phyloP scores from a whole-genome alignment of 2,329 filamentous ascomycete genomes.

The Aspergillus brasiliensis region DNA sequence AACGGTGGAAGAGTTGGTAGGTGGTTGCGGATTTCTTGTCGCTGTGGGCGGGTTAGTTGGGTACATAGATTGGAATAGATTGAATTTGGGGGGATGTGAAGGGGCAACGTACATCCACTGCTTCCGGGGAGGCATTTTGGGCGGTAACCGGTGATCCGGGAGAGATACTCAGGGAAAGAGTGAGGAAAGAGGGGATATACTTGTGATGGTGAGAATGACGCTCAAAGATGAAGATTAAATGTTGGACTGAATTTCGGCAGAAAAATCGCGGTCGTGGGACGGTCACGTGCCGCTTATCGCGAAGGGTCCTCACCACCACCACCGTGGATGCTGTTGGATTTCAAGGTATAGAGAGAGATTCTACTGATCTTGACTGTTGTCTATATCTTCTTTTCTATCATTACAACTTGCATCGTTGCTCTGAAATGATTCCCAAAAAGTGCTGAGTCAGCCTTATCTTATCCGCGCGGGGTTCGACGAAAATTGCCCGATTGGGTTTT shows the following conservation, averaged over 20 bases:
- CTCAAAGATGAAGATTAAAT: not conserved
- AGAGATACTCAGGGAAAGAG: not conserved
- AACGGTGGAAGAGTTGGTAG: conserved; percentile 91
- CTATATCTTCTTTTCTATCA: not conserved
- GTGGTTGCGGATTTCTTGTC: conserved; percentile 92
- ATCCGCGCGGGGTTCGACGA: conserved; percentile 23
- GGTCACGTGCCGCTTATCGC: conserved; percentile 3
- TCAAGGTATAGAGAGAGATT: not conserved
- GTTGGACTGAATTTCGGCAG: not conserved
- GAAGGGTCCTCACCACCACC: not conserved
- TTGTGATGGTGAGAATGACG: conserved; percentile 1
- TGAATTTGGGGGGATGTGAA: not conserved
- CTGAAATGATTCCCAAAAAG: not conserved
- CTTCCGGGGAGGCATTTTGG: conserved; percentile 70
- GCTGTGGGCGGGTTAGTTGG: conserved; percentile 41
- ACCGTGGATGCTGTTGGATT: not conserved
- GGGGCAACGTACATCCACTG: conserved; percentile 68
- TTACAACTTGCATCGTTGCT: not conserved
- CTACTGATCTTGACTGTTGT: not conserved
- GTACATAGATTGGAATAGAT: not conserved
- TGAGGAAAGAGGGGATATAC: not conserved
- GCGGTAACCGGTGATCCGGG: not conserved
- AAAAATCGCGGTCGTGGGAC: not conserved
- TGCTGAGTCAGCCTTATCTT: conserved; percentile 33
- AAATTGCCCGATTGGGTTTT: conserved; percentile 11